Conservation (phyloP, 768 basidiomycete genomes). For the Asterophora parasitica region DNA sequence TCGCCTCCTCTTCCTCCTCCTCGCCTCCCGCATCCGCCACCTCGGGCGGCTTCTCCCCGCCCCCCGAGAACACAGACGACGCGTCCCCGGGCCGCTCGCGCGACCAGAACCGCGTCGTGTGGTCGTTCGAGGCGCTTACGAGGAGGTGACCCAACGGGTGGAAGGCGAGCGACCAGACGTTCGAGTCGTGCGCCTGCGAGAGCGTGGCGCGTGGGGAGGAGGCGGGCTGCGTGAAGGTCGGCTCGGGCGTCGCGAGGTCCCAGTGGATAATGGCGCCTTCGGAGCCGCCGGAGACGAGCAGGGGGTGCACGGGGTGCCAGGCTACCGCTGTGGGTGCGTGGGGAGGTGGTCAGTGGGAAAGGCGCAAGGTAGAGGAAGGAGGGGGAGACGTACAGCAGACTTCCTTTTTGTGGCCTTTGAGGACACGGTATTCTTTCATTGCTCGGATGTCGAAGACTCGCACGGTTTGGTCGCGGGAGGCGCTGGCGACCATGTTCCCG, state of each 20-base stretch:
- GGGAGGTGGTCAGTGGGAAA: neutral
- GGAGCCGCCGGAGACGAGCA: slow-evolving; percentile 91
- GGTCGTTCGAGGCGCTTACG: slow-evolving; percentile 93
- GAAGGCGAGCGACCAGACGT: slow-evolving; percentile 93
- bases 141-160: slow-evolving; percentile 96
- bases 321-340: slow-evolving; percentile 57
- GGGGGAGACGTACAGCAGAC: slow-evolving; percentile 73
- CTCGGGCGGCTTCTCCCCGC: slow-evolving; percentile 82
- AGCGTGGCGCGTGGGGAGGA: slow-evolving; percentile 74
- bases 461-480: slow-evolving; percentile 90
- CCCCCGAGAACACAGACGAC: slow-evolving; percentile 70
- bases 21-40: slow-evolving; percentile 49
- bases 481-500: slow-evolving; percentile 91
- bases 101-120: slow-evolving; percentile 98
- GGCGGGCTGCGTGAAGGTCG: slow-evolving; percentile 36
- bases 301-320: slow-evolving; percentile 93
- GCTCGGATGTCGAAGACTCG: slow-evolving; percentile 97
- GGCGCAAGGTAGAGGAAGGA: neutral
- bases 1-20: slow-evolving; percentile 71
- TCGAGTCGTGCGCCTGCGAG: slow-evolving; percentile 96
- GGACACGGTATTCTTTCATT: slow-evolving; percentile 90
- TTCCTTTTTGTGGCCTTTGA: slow-evolving; percentile 98
- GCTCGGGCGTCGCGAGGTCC: slow-evolving; percentile 73
- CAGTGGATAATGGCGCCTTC: slow-evolving; percentile 94
- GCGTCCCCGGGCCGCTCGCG: slow-evolving; percentile 85